Conservation (phyloP, 202 grass and related monocot species). For the Schoenoplectus tabernaemontani region DNA sequence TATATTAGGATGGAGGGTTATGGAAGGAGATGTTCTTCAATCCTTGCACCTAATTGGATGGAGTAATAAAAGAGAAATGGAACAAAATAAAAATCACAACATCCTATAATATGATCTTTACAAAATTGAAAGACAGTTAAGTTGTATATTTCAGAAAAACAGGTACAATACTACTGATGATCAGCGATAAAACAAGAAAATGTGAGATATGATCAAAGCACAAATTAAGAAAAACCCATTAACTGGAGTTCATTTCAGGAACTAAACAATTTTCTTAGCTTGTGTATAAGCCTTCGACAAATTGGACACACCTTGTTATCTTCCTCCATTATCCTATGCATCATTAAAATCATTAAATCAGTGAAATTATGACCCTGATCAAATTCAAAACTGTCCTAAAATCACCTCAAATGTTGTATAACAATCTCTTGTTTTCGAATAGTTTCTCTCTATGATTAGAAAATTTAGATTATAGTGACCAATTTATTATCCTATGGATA, state of each 20-base stretch:
- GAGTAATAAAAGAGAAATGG: neutral
- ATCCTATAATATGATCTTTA: neutral
- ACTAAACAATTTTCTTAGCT: constrained; percentile 24
- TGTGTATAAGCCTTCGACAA: constrained; percentile 44
- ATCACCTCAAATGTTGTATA: neutral
- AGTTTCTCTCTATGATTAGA: no score
- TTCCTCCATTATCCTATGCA: constrained; percentile 41
- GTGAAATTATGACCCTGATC: neutral
- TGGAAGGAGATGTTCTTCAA: no score
- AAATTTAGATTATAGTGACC: no score
- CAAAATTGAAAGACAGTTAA: neutral
- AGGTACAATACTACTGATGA: neutral
- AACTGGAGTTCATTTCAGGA: neutral
- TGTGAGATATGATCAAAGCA: neutral
- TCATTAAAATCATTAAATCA: neutral
- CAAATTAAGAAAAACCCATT: neutral
- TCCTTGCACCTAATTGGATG: no score
- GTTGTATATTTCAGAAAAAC: neutral
- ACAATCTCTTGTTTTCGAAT: neutral
- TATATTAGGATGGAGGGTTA: no score
- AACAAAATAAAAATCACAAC: neutral
- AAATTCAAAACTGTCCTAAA: neutral
- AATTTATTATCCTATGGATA: no score
- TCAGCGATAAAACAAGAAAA: neutral
- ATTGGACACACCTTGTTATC: constrained; percentile 48